phyloP scores from a whole-genome alignment of 2,329 filamentous ascomycete species.

The Drechslera avenae region DNA sequence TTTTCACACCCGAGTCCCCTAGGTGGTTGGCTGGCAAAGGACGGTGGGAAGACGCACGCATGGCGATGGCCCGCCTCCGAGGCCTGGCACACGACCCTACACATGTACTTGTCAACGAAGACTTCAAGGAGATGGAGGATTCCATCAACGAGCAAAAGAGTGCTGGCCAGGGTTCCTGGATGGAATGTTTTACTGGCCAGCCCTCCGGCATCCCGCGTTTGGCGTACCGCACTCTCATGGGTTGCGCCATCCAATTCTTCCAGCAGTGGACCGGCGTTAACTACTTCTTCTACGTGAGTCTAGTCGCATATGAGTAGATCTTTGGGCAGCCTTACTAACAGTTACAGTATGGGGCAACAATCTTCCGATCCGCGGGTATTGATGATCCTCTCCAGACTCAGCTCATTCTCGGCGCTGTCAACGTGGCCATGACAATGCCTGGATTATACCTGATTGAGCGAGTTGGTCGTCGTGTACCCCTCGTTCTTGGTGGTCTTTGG shows the following conservation, averaged over 20 bases:
- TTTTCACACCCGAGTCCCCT: slow-evolving; percentile 39
- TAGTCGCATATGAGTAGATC: background rate
- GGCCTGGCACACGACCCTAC: slow-evolving; percentile 56
- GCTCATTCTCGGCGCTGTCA: slow-evolving; percentile 60
- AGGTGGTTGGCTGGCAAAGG: slow-evolving; percentile 56
- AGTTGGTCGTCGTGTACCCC: slow-evolving; percentile 69
- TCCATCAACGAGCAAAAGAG: slow-evolving; percentile 36
- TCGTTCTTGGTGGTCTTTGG: slow-evolving; percentile 70
- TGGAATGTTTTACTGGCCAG: slow-evolving; percentile 40
- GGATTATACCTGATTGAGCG: slow-evolving; percentile 72
- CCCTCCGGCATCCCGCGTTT: slow-evolving; percentile 50
- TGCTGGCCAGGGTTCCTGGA: slow-evolving; percentile 37
- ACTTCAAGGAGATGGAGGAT: slow-evolving; percentile 53
- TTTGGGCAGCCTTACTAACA: slow-evolving; percentile 10
- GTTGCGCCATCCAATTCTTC: slow-evolving; percentile 37
- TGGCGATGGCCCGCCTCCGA: slow-evolving; percentile 60
- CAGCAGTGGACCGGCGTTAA: slow-evolving; percentile 54
- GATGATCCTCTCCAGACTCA: slow-evolving; percentile 61
- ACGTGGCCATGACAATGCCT: slow-evolving; percentile 69
- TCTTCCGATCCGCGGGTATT: slow-evolving; percentile 71
- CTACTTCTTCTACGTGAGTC: slow-evolving; percentile 55
- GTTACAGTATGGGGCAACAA: slow-evolving; percentile 66
- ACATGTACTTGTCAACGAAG: slow-evolving; percentile 56
- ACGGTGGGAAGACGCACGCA: slow-evolving; percentile 56
- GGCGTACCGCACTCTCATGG: slow-evolving; percentile 40